These are phyloP conservation scores for Blastocystis sp. DNA, from an alignment of 352 stramenopile genomes.

Conservation along the genomic window DNA sequence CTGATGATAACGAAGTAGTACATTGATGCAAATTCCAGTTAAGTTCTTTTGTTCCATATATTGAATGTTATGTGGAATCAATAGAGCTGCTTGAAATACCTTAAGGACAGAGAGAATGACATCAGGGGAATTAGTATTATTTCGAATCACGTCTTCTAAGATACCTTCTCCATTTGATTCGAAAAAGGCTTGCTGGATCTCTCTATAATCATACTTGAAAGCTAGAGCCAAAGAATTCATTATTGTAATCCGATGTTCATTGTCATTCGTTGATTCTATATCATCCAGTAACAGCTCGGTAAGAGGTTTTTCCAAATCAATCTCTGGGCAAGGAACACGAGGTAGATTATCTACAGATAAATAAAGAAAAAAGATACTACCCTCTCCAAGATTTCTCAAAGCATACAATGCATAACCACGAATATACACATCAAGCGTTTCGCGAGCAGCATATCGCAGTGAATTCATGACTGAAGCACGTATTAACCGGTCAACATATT, in stretches of 20 bases:
- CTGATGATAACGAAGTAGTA: constrained; percentile 4
- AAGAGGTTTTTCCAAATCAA: neutral
- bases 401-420: constrained; percentile 17
- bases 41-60: constrained; percentile 8
- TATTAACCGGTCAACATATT: neutral
- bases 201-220: neutral
- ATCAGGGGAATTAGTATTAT: neutral
- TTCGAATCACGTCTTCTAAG: neutral
- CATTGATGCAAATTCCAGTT: constrained; percentile 12
- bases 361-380: neutral
- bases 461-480: neutral
- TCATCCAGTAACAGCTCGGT: neutral
- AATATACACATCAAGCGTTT: constrained; percentile 9
- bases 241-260: neutral
- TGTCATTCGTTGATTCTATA: neutral
- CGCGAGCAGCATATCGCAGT: neutral
- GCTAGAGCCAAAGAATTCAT: neutral
- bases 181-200: neutral
- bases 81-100: neutral
- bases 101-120: neutral
- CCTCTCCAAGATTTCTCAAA: neutral
- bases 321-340: neutral
- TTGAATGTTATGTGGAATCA: neutral
- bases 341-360: neutral
- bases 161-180: neutral